Evolutionary conservation across 345 rosid species (phyloP).

Genomic region (Populus euphratica): DNA sequence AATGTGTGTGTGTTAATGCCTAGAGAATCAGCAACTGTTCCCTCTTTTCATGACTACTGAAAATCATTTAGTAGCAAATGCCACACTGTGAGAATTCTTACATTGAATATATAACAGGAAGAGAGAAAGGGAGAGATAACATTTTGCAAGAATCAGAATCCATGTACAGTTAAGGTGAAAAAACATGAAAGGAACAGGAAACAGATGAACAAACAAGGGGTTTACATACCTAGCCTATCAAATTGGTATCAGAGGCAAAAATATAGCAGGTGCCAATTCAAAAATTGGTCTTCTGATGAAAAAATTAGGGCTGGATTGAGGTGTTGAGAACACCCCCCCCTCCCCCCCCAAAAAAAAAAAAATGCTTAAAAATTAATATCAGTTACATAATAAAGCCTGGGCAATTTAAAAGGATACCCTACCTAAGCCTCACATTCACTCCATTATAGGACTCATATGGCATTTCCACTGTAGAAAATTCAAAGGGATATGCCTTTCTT

Average conservation of each 20-base stretch:
- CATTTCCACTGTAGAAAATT: constrained; percentile 58
- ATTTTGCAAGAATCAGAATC: not conserved
- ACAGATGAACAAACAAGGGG: not conserved
- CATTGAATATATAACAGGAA: not conserved
- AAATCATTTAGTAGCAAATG: not conserved
- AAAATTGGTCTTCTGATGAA: not conserved
- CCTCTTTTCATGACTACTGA: not conserved
- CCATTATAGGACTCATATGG: constrained; percentile 57
- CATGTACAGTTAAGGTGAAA: not conserved
- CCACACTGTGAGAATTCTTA: not conserved
- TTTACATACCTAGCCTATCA: not conserved
- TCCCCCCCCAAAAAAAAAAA: not conserved
- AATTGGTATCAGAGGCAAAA: not conserved
- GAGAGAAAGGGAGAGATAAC: not conserved
- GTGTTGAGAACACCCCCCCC: not conserved
- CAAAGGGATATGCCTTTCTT: constrained; percentile 50
- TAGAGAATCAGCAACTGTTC: not conserved
- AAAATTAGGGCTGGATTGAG: not conserved
- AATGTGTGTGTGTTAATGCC: not conserved
- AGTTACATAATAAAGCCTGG: not conserved
- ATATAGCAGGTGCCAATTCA: not conserved
- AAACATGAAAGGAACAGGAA: not conserved
- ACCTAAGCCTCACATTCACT: constrained; percentile 56
- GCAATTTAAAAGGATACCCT: constrained; percentile 1
- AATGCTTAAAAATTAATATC: not conserved